These are phyloP conservation scores for Ascomycota sp. DNA, from an alignment of 2,329 filamentous ascomycete species.

Conservation along the genomic window DNA sequence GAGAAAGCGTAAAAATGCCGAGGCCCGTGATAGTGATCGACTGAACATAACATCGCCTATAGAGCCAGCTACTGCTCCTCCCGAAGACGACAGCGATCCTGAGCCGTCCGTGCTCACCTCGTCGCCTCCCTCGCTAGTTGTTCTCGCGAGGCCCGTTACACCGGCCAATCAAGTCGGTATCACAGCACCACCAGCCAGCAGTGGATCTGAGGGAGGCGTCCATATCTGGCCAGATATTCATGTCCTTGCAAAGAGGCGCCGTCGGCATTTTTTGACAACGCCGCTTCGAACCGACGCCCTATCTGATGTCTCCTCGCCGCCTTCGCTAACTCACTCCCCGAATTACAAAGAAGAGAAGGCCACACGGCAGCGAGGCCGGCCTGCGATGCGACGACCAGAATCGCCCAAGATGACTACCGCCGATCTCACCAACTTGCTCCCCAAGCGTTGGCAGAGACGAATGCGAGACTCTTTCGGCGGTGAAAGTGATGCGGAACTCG, in stretches of 20 bases:
- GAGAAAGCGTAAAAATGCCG: slow-evolving; percentile 36
- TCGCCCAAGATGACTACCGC: slow-evolving; percentile 30
- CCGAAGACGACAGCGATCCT: slow-evolving; percentile 14
- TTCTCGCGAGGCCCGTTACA: slow-evolving; percentile 15
- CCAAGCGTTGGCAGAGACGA: slow-evolving; percentile 26
- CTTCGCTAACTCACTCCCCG: slow-evolving; percentile 46
- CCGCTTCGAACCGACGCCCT: slow-evolving; percentile 16
- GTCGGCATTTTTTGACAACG: slow-evolving; percentile 16
- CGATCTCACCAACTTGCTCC: slow-evolving; percentile 31
- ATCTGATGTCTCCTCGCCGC: slow-evolving; percentile 42
- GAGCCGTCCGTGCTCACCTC: slow-evolving; percentile 18
- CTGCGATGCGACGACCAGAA: slow-evolving; percentile 12
- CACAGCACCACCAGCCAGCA: slow-evolving; percentile 34
- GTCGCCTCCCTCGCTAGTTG: slow-evolving; percentile 7
- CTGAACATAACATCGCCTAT: no score
- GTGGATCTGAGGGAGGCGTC: slow-evolving; percentile 23
- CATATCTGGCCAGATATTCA: slow-evolving; percentile 31
- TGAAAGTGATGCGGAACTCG: slow-evolving; percentile 25
- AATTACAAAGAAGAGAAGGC: slow-evolving; percentile 21
- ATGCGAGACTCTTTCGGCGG: slow-evolving; percentile 18
- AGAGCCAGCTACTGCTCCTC: slow-evolving; percentile 4
- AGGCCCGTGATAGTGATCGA: slow-evolving; percentile 16
- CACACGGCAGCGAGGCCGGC: slow-evolving; percentile 10
- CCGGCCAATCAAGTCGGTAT: slow-evolving; percentile 26
- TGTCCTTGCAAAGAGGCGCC: slow-evolving; percentile 25